Evolutionary conservation across 129 eudicot species (phyloP).

Genomic region (Dittrichia graveolens): DNA sequence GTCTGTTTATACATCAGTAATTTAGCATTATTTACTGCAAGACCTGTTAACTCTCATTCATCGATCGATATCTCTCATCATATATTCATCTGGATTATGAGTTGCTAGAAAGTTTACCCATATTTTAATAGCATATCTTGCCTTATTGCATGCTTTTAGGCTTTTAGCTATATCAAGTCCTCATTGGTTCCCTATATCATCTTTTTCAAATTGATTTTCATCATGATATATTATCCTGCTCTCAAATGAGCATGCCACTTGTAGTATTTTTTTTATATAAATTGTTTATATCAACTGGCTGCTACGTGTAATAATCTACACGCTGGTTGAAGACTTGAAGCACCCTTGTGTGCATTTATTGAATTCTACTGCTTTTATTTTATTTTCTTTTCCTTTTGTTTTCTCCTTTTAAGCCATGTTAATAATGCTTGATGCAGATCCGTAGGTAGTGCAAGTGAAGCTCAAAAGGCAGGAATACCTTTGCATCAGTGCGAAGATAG

Average conservation of each 20-base stretch:
- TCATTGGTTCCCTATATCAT: too few species aligned
- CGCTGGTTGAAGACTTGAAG: too few species aligned
- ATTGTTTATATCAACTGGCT: background rate
- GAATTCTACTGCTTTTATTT: too few species aligned
- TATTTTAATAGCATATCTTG: background rate
- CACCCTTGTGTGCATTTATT: too few species aligned
- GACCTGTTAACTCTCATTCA: background rate
- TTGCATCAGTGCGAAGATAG: slow-evolving; percentile 53
- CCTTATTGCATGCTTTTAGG: too few species aligned
- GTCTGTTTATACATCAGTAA: slow-evolving; percentile 26
- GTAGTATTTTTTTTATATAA: too few species aligned
- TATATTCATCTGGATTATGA: background rate
- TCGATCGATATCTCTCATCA: background rate
- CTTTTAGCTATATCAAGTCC: too few species aligned
- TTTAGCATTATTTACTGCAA: background rate
- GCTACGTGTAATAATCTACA: too few species aligned
- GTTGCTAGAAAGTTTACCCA: background rate
- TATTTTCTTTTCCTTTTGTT: background rate
- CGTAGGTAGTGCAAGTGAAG: slow-evolving; percentile 62
- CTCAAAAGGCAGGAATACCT: slow-evolving; percentile 63
- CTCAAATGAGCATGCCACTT: too few species aligned
- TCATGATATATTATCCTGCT: too few species aligned
- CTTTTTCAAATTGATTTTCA: too few species aligned
- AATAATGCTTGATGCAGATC: slow-evolving; percentile 49
- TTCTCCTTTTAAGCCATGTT: background rate